Base-by-base conservation (phyloP, 2,329 filamentous ascomycete species). In the Beauveria australis region DNA sequence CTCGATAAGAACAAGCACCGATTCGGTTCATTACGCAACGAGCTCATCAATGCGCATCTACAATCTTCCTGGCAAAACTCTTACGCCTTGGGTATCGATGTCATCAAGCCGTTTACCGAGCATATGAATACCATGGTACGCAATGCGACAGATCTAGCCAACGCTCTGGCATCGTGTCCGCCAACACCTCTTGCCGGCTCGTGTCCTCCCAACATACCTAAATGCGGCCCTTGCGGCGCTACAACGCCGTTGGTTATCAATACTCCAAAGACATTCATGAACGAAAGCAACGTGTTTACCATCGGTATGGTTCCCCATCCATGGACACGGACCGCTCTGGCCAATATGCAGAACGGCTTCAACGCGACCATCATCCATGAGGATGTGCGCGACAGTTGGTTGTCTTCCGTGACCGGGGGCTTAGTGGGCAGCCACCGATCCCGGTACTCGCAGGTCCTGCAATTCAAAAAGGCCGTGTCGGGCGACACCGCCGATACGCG, bases 241-340 rank as follows among this genome's bases (percentile, higher is more conserved):
- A 81, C 82, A 9, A 81, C 82, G 37, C 81, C 83, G 0, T 80
- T 91, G 74, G 83, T 82, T 56, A 81, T 96, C 65, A 78, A 80
- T n/a, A 88, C 86, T 0, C 83, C 86, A 3, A 74, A 82, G 3
- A 76, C 81, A 19, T 94, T 91, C 73, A 81, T 81, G 60, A 96
- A 97, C 72, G 81, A 81, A 5, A 86, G 87, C 16, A 79, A 79
- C 1, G 71, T 88, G 18, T 97, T 92, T 76, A 91, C 89, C 3
- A 89, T 99, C 64, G 92, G 89, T 62, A 89, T 87, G 0, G 88
- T 97, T 14, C 93, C 93, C 0, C 94, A 99, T 71, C 94, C 94
- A 0, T 96, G 92, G 77, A 97, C 92, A 1, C 79, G 91, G 47
- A 82, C 86, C 59, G 83, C 85, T 14, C 78, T 97, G 19, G 80